Base-by-base conservation (phyloP, 2,329 filamentous ascomycete species). In the Conoideocrella luteorostrata region DNA sequence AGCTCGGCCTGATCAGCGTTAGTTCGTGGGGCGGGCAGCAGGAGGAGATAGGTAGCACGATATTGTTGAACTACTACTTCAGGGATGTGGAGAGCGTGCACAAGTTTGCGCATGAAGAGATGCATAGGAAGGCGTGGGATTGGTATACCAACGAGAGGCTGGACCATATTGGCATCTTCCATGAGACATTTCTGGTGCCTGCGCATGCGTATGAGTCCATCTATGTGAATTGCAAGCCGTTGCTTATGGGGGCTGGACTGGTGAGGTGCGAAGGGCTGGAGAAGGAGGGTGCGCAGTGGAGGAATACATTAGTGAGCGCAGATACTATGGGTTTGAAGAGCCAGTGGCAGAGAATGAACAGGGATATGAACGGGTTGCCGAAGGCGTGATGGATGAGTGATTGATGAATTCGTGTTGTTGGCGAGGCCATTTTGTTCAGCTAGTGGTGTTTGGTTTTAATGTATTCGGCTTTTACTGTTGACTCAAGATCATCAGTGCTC, bases 21-120 rank as follows among this genome's bases (percentile, higher is more conserved):
- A 70, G 69, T 63, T 60, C 58, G 3, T 61, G 47, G n/a, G 11
- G 4, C 17, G 22, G 18, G 11, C 15, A 12, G 1, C 40, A 43
- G 40, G 17, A 23, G 7, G 55, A 57, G 11, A 62, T 67, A 20
- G 59, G 64, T 43, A 69, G 67, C 48, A 66, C 69, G 7, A 50
- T 74, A 46, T 49, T 74, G 47, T 51, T 53, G 3, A 62, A 74
- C 26, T 68, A 67, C 52, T 79, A 78, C 63, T 80, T 80, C 58
- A 62, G 65, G 28, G 61, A 65, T 43, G 45, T 71, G 13, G 71
- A 71, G 32, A 66, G 67, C 12, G 53, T 80, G 13, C 68, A 79
- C 53, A 58, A 56, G 13, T 80, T 76, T 49, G 75, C 77, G 2
- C 70, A 77, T 41, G 65, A 64, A 36, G 53, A 62, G 6, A 44